Base-by-base conservation (phyloP, 371 early-diverging fungal genomes). In the Mucor racemosus region DNA sequence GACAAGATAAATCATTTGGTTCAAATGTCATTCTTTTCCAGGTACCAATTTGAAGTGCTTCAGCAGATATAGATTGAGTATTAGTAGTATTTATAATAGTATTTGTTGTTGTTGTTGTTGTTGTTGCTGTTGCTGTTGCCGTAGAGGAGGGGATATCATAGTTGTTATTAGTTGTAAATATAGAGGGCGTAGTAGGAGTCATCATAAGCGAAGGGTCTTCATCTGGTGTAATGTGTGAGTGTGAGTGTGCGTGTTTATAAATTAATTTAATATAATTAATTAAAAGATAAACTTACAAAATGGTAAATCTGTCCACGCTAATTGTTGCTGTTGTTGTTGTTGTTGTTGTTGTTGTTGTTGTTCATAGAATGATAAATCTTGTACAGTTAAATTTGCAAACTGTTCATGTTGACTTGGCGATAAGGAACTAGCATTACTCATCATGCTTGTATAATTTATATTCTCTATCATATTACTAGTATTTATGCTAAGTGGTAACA, bases 11-110 rank as follows among this genome's bases (percentile, higher is more conserved):
- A 64, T 90, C 90, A 0, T 83, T 76, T 40, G 72, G 53, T 31
- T 78, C 73, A 36, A 86, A 76, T 17, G 78, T 76, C 75, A 91
- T 84, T 46, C 94, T 84, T 60, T 91, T 88, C 94, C 94, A 94
- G 3, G 87, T 88, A 21, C 94, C 94, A 60, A 94, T 90, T 34
- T 86, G 77, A 53, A 94, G 76, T 31, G 90, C 85, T 64, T 89
- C 65, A 1, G 68, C 58, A 7, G 68, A 68, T 3, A 68, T 55
- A 26, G 35, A 8, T 57, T 35, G 34, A 31, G 6, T 55, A 35
- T 19, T 38, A 35, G 21, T 19, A 11, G 58, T 56, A 15, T 42
- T 50, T 34, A 53, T 11, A 38, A 17, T 35, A 10, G 36, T 14
- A 21, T 14, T 44, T 36, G 62, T 41, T 14, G 35, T 13, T 7